These are phyloP conservation scores for Isabelozyma rhagii DNA, from an alignment of 805 yeast genomes.

Conservation along the genomic window DNA sequence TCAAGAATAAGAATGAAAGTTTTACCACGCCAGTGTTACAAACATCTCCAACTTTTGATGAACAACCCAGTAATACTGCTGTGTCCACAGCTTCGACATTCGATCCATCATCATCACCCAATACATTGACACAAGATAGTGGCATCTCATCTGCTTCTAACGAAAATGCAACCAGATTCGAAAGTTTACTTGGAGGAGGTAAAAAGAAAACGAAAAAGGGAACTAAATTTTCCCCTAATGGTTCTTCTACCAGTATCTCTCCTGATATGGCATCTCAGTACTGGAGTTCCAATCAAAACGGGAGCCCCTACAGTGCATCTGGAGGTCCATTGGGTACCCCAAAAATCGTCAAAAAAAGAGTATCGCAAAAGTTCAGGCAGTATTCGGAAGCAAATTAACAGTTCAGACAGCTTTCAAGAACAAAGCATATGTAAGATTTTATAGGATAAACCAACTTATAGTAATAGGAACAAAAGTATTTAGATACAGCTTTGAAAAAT, in stretches of 20 bases:
- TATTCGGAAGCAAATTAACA: background rate
- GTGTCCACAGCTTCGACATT: constrained; percentile 11
- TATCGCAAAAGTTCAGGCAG: constrained; percentile 18
- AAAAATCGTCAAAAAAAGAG: constrained; percentile 13
- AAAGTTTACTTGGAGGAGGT: constrained; percentile 21
- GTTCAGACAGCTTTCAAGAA: no score
- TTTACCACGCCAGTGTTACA: constrained; percentile 21
- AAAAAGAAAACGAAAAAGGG: constrained; percentile 20
- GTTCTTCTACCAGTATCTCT: constrained; percentile 8
- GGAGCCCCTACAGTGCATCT: background rate
- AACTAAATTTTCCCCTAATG: constrained; percentile 11
- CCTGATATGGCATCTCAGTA: constrained; percentile 10
- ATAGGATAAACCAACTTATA: background rate
- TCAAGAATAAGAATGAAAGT: constrained; percentile 14
- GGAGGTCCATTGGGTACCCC: constrained; percentile 5
- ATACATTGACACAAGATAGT: constrained; percentile 1
- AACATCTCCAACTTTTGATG: constrained; percentile 18
- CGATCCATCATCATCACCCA: constrained; percentile 3
- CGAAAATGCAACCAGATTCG: constrained; percentile 21
- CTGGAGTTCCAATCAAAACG: constrained; percentile 5
- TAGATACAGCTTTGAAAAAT: no score
- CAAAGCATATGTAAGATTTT: no score
- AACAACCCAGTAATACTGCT: constrained; percentile 6
- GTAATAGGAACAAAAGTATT: background rate
- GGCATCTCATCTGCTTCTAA: background rate